phyloP scores from a whole-genome alignment of 208 protist genomes.

The Leishmania gerbilli region DNA sequence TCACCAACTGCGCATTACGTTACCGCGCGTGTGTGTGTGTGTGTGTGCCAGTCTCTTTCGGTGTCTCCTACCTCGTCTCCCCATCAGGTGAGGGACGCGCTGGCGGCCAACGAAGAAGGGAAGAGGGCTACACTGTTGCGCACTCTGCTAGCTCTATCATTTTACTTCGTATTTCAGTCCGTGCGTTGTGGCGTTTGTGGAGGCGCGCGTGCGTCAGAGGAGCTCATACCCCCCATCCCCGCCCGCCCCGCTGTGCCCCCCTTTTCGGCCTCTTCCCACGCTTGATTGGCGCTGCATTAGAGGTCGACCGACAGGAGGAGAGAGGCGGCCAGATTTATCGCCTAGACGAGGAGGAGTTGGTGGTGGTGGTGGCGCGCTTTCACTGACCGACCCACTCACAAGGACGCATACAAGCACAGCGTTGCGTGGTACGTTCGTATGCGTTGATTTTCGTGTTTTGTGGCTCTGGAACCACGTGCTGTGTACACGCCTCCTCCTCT shows the following conservation, averaged over 20 bases:
- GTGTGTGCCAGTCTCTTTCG: neutral
- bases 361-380: neutral
- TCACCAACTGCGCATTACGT: neutral
- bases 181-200: neutral
- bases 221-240: neutral
- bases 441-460: neutral
- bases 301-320: neutral
- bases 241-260: neutral
- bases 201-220: neutral
- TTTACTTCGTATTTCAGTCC: neutral
- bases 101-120: neutral
- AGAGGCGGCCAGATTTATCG: neutral
- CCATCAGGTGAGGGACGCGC: neutral
- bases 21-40: neutral
- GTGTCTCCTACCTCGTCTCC: neutral
- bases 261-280: neutral
- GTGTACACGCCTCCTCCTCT: neutral
- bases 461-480: neutral
- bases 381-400: too few species aligned
- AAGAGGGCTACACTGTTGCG: neutral
- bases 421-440: neutral
- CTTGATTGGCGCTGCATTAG: neutral
- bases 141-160: neutral
- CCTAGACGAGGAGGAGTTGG: neutral
- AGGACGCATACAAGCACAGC: neutral